A percentile compares a stretch with the other conserved stretches of the same genome.
Evolutionary conservation across 2,329 filamentous ascomycete species (phyloP).

Genomic region (Emericellopsis atlantica): DNA sequence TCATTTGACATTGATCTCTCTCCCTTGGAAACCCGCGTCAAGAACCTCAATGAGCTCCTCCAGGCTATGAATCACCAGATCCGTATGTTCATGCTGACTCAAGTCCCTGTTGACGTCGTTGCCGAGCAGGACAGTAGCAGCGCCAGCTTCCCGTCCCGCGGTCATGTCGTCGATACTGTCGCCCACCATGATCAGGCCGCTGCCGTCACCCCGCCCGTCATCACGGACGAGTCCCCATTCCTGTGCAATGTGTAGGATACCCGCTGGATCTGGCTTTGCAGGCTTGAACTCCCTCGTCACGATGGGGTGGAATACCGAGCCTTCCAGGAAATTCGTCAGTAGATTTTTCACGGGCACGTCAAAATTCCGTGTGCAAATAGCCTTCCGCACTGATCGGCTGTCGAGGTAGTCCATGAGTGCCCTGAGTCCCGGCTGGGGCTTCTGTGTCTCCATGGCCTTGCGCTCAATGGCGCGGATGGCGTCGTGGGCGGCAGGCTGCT

Average conservation of each 20-base stretch:
- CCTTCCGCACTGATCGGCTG: constrained; percentile 53
- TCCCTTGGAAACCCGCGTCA: constrained; percentile 59
- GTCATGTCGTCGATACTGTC: constrained; percentile 90
- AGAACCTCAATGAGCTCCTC: constrained; percentile 68
- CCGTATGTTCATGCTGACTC: constrained; percentile 60
- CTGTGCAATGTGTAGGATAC: constrained; percentile 74
- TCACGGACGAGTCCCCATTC: constrained; percentile 48
- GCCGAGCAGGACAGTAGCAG: constrained; percentile 77
- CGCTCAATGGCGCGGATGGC: constrained; percentile 72
- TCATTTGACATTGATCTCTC: constrained; percentile 10
- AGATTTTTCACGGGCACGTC: constrained; percentile 66
- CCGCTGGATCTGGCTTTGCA: constrained; percentile 80
- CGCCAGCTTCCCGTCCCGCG: constrained; percentile 70
- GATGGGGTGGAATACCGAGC: constrained; percentile 60
- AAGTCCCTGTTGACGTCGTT: constrained; percentile 71
- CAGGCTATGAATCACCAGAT: constrained; percentile 56
- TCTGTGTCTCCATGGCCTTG: constrained; percentile 65
- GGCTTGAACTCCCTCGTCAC: constrained; percentile 73
- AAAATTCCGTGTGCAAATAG: constrained; percentile 91
- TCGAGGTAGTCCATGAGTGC: constrained; percentile 77
- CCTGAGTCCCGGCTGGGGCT: constrained; percentile 68
- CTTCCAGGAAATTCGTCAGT: constrained; percentile 59
- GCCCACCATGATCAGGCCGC: constrained; percentile 51
- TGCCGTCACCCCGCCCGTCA: constrained; percentile 24
- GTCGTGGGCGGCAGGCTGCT: constrained; percentile 52